These are phyloP conservation scores for Talaromyces trachyspermus DNA, from an alignment of 495 filamentous ascomycete genomes.

Conservation along the genomic window DNA sequence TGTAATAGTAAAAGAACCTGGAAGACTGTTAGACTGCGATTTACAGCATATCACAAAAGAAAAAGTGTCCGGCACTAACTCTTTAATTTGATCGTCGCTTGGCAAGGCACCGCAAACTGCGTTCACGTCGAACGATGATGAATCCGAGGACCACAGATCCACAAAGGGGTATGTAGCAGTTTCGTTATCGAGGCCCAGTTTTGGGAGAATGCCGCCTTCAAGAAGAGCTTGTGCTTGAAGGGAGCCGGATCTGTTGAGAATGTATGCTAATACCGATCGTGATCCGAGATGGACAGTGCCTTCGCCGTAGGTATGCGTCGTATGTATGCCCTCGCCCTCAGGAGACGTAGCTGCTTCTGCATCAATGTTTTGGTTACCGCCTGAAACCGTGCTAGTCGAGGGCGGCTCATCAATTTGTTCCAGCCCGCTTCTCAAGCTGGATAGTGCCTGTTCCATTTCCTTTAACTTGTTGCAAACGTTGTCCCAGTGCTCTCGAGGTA, in stretches of 20 bases:
- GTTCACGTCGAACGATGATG: constrained; percentile 61
- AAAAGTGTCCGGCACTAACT: constrained; percentile 36
- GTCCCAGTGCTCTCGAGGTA: constrained; percentile 39
- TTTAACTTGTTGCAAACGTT: constrained; percentile 38
- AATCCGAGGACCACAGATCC: constrained; percentile 55
- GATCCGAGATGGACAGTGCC: constrained; percentile 51
- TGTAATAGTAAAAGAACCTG: constrained; percentile 66
- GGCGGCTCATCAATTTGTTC: constrained; percentile 5
- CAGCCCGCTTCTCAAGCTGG: constrained; percentile 22
- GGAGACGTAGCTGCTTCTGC: constrained; percentile 7
- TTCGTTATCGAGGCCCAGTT: constrained; percentile 75
- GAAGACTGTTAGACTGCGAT: not conserved
- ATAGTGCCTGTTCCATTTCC: constrained; percentile 37
- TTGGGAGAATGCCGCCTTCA: constrained; percentile 69
- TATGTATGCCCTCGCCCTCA: constrained; percentile 42
- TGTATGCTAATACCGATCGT: constrained; percentile 47
- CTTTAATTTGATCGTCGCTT: constrained; percentile 52
- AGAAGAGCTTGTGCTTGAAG: constrained; percentile 50
- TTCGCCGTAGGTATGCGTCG: constrained; percentile 32
- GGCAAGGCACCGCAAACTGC: constrained; percentile 63
- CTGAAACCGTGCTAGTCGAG: not conserved
- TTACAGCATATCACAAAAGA: constrained; percentile 4
- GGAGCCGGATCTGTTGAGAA: constrained; percentile 32
- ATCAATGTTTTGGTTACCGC: not conserved
- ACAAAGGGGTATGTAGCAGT: constrained; percentile 71